A percentile compares a stretch with the other conserved stretches of the same genome.
Evolutionary conservation across 1,139 yeast species (phyloP).

Genomic region (Pichia sp.): DNA sequence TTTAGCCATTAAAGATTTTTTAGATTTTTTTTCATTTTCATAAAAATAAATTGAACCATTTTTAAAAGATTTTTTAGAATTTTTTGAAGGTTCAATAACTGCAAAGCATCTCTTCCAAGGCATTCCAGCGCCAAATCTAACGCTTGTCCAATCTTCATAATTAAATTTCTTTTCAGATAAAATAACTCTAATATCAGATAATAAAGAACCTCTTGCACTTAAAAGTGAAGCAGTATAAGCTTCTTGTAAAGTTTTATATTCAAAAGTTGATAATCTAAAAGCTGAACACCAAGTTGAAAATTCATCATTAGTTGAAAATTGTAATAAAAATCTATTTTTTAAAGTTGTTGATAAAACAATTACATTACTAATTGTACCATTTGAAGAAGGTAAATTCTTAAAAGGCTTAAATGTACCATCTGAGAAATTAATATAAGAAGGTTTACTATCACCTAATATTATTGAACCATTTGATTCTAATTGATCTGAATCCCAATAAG

Average conservation of each 20-base stretch:
- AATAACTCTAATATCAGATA: constrained; percentile 81
- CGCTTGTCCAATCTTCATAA: constrained; percentile 93
- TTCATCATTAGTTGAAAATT: constrained; percentile 56
- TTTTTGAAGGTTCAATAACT: constrained; percentile 70
- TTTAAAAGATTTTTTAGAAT: constrained; percentile 33
- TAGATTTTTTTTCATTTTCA: constrained; percentile 63
- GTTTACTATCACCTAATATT: constrained; percentile 40
- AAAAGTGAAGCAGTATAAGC: constrained; percentile 93
- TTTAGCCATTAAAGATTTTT: constrained; percentile 75
- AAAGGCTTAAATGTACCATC: constrained; percentile 85
- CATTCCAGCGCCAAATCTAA: constrained; percentile 96
- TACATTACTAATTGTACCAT: constrained; percentile 65
- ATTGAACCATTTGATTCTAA: constrained; percentile 37
- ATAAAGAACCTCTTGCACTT: constrained; percentile 78
- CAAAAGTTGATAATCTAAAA: constrained; percentile 70
- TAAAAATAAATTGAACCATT: constrained; percentile 53
- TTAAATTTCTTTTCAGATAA: constrained; percentile 76
- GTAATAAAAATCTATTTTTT: constrained; percentile 79
- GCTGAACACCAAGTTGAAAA: constrained; percentile 73
- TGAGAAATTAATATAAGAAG: constrained; percentile 85
- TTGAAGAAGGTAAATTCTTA: constrained; percentile 49
- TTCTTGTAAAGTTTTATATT: constrained; percentile 77
- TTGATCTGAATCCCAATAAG: constrained; percentile 85
- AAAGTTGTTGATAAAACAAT: constrained; percentile 85
- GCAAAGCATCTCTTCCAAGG: constrained; percentile 96